Base-by-base conservation (phyloP, 768 basidiomycete species). In the Pseudohyphozyma bogoriensis region DNA sequence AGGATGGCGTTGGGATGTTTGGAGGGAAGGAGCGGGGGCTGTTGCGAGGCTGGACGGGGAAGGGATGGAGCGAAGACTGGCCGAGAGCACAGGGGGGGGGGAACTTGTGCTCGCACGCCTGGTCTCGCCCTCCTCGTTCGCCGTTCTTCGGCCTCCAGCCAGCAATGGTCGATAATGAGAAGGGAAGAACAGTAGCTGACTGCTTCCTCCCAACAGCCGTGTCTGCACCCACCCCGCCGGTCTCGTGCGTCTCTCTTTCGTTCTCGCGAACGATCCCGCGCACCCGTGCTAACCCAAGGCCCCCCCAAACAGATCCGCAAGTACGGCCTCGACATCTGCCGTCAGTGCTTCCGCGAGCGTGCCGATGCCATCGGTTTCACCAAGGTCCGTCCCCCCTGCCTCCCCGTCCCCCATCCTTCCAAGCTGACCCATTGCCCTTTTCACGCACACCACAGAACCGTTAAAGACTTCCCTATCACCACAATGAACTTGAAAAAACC, bases 291-390 rank as follows among this genome's bases (percentile, higher is more conserved):
- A 33, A 39, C 29, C 2, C 24, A 24, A 24, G 12, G 6, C 10
- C 44, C 29, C 22, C 16, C 15, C 16, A 5, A 1, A 2, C 46
- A 55, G n/a, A n/a, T n/a, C 56, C 52, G 56, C 44, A 59, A 61
- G 62, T 64, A 64, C 66, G 63, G 65, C 22, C 36, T 71, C 63
- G 65, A 71, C 66, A 69, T 69, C 57, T 71, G 70, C 68, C 66
- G 70, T 57, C 70, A 71, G 68, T 71, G 70, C 70, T 71, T 71
- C 70, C 64, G 70, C 45, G 70, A 71, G 68, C 65, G 65, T 54
- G 56, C 70, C 56, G 62, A 64, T 53, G 65, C 60, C 47, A 69
- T 71, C 60, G 70, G 70, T 39, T 71, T 71, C 68, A 56, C 64
- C 65, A 71, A 71, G 70, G 68, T 69, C 3, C 33, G 64, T 24